These are phyloP conservation scores for Penicillium sp. DNA, from an alignment of 2,329 filamentous ascomycete genomes.

Conservation along the genomic window DNA sequence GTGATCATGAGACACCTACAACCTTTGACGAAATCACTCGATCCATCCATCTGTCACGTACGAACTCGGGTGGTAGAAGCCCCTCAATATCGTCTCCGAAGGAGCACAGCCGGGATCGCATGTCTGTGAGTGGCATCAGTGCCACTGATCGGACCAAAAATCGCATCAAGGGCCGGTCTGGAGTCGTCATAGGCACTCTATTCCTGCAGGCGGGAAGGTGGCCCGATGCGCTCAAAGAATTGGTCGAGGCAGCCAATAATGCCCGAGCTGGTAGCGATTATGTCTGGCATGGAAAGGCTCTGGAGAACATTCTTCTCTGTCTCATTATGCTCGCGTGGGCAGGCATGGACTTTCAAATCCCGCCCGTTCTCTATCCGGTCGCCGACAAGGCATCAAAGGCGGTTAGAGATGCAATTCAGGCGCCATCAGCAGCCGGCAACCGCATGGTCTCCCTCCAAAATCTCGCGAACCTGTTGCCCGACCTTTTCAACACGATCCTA, in stretches of 20 bases:
- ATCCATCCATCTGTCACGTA: conserved; percentile 43
- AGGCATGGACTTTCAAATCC: conserved; percentile 72
- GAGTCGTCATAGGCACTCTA: conserved; percentile 78
- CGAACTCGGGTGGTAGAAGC: conserved; percentile 41
- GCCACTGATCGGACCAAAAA: conserved; percentile 75
- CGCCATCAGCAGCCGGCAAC: conserved; percentile 50
- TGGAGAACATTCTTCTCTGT: conserved; percentile 83
- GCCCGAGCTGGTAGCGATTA: conserved; percentile 83
- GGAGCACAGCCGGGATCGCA: conserved; percentile 62
- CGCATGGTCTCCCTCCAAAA: conserved; percentile 50
- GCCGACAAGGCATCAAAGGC: conserved; percentile 53
- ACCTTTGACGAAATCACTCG: conserved; percentile 57
- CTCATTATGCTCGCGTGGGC: conserved; percentile 83
- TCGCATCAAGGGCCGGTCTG: conserved; percentile 76
- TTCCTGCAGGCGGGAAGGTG: conserved; percentile 89
- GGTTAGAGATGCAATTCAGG: conserved; percentile 39
- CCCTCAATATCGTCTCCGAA: conserved; percentile 46
- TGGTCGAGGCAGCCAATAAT: conserved; percentile 75
- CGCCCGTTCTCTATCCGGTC: conserved; percentile 54
- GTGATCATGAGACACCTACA: conserved; percentile 49
- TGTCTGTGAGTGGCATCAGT: conserved; percentile 69
- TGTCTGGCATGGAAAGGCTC: conserved; percentile 94
- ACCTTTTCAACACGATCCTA: conserved; percentile 58
- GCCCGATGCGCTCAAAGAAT: conserved; percentile 81
- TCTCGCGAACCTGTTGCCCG: conserved; percentile 56